phyloP scores from a whole-genome alignment of 2,329 filamentous ascomycete species.

The Zalaria obscura region DNA sequence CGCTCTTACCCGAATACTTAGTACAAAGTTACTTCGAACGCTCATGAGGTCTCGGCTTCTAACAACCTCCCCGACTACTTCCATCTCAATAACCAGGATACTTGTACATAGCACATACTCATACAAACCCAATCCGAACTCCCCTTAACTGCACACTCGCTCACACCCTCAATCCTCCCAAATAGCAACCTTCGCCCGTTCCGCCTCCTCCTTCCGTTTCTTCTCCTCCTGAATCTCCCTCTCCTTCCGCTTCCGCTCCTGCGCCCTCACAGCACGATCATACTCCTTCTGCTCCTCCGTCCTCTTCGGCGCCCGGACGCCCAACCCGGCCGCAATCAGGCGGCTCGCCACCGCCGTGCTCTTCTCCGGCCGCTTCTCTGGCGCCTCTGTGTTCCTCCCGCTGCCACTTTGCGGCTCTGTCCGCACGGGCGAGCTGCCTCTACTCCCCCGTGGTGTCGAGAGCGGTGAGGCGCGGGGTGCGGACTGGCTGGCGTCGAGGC shows the following conservation, averaged over 20 bases:
- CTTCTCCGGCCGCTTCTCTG: conserved; percentile 58
- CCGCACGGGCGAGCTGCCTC: too few relatives aligned
- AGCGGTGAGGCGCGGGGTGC: conserved; percentile 50
- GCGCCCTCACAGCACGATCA: conserved; percentile 66
- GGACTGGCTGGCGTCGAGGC: conserved; percentile 13
- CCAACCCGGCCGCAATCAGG: conserved; percentile 79
- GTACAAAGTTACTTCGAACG: too few relatives aligned
- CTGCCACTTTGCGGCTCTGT: too few relatives aligned
- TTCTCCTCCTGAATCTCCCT: conserved; percentile 55
- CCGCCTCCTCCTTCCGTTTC: conserved; percentile 47
- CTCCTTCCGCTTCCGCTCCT: conserved; percentile 66
- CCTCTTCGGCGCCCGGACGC: conserved; percentile 62
- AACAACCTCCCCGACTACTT: too few relatives aligned
- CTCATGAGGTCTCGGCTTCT: too few relatives aligned
- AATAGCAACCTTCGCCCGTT: conserved; percentile 66
- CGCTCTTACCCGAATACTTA: too few relatives aligned
- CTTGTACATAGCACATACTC: too few relatives aligned
- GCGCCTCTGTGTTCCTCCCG: not conserved
- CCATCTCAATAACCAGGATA: too few relatives aligned
- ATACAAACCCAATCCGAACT: too few relatives aligned
- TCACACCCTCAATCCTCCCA: conserved; percentile 52
- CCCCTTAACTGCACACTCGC: too few relatives aligned
- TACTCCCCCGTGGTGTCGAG: conserved; percentile 15
- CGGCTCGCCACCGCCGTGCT: conserved; percentile 81
- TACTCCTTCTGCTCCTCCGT: conserved; percentile 85